Conservation (phyloP, 75 land plant genomes). For the Selaginella moellendorffii region DNA sequence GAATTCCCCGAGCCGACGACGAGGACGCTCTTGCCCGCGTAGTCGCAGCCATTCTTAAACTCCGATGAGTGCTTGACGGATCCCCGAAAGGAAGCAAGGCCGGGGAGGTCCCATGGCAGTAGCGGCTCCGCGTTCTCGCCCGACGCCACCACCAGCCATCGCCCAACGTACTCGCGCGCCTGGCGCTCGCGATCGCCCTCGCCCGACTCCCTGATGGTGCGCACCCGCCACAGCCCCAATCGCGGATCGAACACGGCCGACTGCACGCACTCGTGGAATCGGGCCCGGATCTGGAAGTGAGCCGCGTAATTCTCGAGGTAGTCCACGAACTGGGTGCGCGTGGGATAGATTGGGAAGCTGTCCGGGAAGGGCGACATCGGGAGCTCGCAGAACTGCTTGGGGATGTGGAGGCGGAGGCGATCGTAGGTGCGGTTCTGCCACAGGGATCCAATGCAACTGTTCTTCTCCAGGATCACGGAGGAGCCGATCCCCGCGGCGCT, state of each 20-base stretch:
- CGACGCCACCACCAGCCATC: constrained; percentile 68
- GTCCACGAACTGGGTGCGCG: constrained; percentile 35
- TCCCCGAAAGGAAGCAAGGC: constrained; percentile 35
- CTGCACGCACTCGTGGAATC: constrained; percentile 28
- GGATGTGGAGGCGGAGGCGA: constrained; percentile 43
- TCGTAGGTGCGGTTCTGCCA: constrained; percentile 55
- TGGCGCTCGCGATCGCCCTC: constrained; percentile 14
- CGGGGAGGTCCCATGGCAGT: constrained; percentile 31
- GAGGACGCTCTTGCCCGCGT: constrained; percentile 28
- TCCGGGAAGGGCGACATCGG: constrained; percentile 30
- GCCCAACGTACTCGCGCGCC: constrained; percentile 24
- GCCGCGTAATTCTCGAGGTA: constrained; percentile 37
- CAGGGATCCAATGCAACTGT: constrained; percentile 38
- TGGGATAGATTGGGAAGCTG: constrained; percentile 29
- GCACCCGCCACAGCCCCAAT: constrained; percentile 32
- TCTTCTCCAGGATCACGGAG: constrained; percentile 37
- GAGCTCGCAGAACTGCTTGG: constrained; percentile 49
- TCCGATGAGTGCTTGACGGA: constrained; percentile 30
- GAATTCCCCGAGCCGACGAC: constrained; percentile 69
- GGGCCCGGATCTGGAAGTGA: constrained; percentile 23
- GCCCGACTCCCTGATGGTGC: constrained; percentile 31
- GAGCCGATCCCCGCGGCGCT: constrained; percentile 23
- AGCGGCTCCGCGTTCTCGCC: constrained; percentile 75
- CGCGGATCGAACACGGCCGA: constrained; percentile 30
- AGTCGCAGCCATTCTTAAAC: constrained; percentile 39